phyloP scores from a whole-genome alignment of 139 green algal species.

The Picochlorum sp. region DNA sequence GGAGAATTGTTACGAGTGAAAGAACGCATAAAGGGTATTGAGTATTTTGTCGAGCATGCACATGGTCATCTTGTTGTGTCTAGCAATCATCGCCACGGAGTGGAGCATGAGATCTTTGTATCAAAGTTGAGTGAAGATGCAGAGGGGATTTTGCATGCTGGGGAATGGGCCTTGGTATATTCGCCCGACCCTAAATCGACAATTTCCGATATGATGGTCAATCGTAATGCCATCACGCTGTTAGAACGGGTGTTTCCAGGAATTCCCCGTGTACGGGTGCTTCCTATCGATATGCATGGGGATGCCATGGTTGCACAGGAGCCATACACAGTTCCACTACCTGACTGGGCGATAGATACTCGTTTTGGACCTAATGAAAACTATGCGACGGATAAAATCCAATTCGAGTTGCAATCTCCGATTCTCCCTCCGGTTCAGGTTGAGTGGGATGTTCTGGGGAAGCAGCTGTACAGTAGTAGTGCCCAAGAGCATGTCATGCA shows the following conservation, averaged over 20 bases:
- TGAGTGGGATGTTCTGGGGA: background rate
- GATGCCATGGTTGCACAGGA: too few species aligned
- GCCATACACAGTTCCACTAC: slow-evolving; percentile 42
- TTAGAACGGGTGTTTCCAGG: too few species aligned
- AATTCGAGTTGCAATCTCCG: background rate
- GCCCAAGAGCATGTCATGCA: too few species aligned
- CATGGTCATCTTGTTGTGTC: slow-evolving; percentile 18
- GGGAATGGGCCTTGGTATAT: too few species aligned
- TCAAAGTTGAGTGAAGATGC: background rate
- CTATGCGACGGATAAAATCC: background rate
- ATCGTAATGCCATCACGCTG: too few species aligned
- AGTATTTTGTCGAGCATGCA: slow-evolving; percentile 74
- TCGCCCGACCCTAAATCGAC: too few species aligned
- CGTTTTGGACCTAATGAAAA: slow-evolving; percentile 9
- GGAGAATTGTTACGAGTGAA: slow-evolving; percentile 26
- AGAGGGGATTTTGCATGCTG: too few species aligned
- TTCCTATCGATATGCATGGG: too few species aligned
- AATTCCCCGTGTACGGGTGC: too few species aligned
- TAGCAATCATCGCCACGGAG: slow-evolving; percentile 16
- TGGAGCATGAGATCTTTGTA: background rate
- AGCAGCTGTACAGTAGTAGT: background rate
- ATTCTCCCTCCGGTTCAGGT: background rate
- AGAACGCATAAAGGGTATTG: slow-evolving; percentile 29
- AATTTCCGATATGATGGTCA: too few species aligned
- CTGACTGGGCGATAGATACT: slow-evolving; percentile 1